Conservation (phyloP, 768 basidiomycete genomes). For the Nidularia sp. region DNA sequence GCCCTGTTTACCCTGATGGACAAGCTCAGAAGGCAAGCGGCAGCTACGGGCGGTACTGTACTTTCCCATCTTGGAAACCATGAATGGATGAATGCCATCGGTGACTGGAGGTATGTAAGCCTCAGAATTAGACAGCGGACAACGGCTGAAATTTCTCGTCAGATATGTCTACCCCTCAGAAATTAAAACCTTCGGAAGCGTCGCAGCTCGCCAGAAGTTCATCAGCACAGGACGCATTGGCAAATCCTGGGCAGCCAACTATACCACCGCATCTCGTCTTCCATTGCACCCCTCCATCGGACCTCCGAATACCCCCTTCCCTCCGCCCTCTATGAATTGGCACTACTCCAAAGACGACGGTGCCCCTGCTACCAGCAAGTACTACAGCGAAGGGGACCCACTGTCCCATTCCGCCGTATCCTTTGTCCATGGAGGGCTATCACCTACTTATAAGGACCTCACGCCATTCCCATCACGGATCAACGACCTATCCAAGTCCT, state of each 20-base stretch:
- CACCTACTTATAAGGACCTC: conserved; percentile 69
- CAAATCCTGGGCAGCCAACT: conserved; percentile 80
- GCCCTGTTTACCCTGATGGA: conserved; percentile 85
- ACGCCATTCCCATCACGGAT: conserved; percentile 82
- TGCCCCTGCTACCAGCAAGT: conserved; percentile 11
- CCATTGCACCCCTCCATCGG: conserved; percentile 74
- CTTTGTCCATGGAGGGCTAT: conserved; percentile 91
- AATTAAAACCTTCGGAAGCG: conserved; percentile 75
- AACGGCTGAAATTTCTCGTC: background rate
- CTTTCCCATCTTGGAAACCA: conserved; percentile 89
- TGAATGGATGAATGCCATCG: conserved; percentile 91
- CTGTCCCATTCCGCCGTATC: conserved; percentile 81
- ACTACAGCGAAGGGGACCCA: conserved; percentile 32
- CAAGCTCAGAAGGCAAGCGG: conserved; percentile 71
- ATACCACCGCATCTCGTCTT: conserved; percentile 75
- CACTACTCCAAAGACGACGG: conserved; percentile 11
- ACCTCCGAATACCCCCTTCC: conserved; percentile 60
- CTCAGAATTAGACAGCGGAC: no score
- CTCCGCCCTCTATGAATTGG: conserved; percentile 20
- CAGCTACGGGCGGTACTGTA: conserved; percentile 62
- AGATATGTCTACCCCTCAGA: conserved; percentile 86
- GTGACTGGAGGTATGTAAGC: conserved; percentile 76
- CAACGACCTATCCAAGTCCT: conserved; percentile 66
- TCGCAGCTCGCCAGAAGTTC: conserved; percentile 67
- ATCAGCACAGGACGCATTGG: conserved; percentile 77